Conservation (phyloP, 2,329 filamentous ascomycete species). For the Ophiosphaerella herpotricha region DNA sequence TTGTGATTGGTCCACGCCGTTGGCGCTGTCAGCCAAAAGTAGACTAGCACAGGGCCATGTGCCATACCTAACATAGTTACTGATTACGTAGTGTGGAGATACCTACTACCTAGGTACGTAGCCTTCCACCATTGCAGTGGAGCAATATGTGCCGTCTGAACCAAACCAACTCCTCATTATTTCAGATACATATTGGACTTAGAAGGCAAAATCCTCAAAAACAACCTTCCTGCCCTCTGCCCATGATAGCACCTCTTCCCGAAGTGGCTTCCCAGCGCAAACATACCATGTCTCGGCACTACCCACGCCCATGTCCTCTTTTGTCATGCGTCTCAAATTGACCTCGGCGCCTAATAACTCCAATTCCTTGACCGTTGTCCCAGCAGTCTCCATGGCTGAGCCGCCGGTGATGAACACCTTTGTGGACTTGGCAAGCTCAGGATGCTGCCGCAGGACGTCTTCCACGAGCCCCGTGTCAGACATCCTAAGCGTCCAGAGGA, state of each 20-base stretch:
- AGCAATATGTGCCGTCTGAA: no score
- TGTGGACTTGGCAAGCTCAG: constrained; percentile 58
- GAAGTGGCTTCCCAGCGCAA: constrained; percentile 59
- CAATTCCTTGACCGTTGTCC: constrained; percentile 28
- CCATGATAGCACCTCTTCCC: constrained; percentile 56
- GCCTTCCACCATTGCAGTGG: no score
- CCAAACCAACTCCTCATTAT: neutral
- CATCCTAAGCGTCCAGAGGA: constrained; percentile 71
- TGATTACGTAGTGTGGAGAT: no score
- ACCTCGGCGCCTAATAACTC: constrained; percentile 46
- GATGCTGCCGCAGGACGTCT: constrained; percentile 61
- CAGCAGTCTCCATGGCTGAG: constrained; percentile 13
- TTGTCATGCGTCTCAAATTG: constrained; percentile 52
- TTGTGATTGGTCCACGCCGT: constrained; percentile 1
- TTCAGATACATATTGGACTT: neutral
- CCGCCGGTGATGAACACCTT: constrained; percentile 68
- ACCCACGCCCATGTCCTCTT: constrained; percentile 48
- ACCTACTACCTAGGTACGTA: no score
- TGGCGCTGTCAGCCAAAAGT: no score
- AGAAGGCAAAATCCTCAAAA: constrained; percentile 57
- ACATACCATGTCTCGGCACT: constrained; percentile 60
- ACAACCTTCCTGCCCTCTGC: constrained; percentile 50
- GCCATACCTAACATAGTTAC: no score
- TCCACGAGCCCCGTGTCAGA: constrained; percentile 67
- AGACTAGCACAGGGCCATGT: no score